Conservation (phyloP, 2,329 filamentous ascomycete genomes). For the Colletotrichum sp. region DNA sequence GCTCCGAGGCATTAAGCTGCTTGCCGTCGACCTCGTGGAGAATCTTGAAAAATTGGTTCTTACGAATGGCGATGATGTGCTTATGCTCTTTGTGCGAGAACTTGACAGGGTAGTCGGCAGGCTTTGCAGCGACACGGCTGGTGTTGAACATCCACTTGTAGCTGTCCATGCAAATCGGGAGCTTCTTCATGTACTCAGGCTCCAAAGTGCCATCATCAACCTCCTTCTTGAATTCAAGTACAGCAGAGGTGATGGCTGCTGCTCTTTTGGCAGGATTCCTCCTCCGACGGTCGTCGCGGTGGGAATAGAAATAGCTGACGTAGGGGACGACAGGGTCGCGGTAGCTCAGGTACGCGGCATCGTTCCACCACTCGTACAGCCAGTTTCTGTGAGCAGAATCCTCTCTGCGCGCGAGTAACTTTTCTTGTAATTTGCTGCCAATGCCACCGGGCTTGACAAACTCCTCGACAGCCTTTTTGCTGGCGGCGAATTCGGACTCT, state of each 20-base stretch:
- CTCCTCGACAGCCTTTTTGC: slow-evolving; percentile 83
- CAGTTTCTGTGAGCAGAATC: slow-evolving; percentile 89
- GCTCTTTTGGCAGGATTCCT: slow-evolving; percentile 91
- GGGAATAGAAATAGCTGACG: slow-evolving; percentile 99
- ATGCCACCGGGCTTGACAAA: slow-evolving; percentile 88
- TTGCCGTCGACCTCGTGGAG: slow-evolving; percentile 79
- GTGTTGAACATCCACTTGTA: slow-evolving; percentile 99
- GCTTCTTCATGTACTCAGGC: slow-evolving; percentile 98
- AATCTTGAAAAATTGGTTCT: slow-evolving; percentile 98
- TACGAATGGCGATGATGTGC: slow-evolving; percentile 88
- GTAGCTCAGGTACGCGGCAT: slow-evolving; percentile 89
- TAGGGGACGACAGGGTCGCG: slow-evolving; percentile 96
- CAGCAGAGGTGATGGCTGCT: slow-evolving; percentile 84
- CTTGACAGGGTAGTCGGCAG: slow-evolving; percentile 84
- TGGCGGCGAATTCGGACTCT: slow-evolving; percentile 70
- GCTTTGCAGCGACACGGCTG: slow-evolving; percentile 82
- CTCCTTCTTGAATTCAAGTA: slow-evolving; percentile 92
- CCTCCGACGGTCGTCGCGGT: slow-evolving; percentile 88
- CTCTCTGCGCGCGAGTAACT: slow-evolving; percentile 79
- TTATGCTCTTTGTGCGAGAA: slow-evolving; percentile 77
- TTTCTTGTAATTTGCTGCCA: slow-evolving; percentile 85
- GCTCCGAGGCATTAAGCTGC: slow-evolving; percentile 86
- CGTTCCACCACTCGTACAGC: slow-evolving; percentile 99
- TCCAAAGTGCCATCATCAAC: slow-evolving; percentile 85
- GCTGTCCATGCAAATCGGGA: slow-evolving; percentile 97